These are phyloP conservation scores for Cutaneotrichosporon cyanovorans DNA, from an alignment of 1,284 basidiomycete species.

Conservation along the genomic window DNA sequence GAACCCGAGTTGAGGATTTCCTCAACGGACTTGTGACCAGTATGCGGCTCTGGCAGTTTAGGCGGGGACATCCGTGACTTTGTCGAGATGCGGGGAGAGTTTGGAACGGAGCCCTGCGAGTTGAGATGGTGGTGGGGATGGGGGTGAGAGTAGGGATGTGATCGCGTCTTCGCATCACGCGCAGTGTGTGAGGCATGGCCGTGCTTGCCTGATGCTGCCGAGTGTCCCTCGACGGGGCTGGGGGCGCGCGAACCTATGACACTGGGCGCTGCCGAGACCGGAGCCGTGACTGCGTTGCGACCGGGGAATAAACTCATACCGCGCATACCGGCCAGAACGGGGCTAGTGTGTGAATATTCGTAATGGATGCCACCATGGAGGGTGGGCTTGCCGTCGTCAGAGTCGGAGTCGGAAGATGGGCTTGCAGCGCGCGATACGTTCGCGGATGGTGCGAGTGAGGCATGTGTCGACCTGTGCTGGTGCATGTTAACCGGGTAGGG, in stretches of 20 bases:
- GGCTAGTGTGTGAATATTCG: constrained; percentile 34
- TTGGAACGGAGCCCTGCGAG: constrained; percentile 30
- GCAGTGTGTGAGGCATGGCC: constrained; percentile 40
- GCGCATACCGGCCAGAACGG: constrained; percentile 73
- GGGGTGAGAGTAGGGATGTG: constrained; percentile 38
- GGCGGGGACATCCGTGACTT: constrained; percentile 39
- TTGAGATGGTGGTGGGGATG: constrained; percentile 14
- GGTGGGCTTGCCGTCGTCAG: constrained; percentile 35
- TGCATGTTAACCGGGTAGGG: constrained; percentile 39
- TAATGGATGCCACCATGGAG: constrained; percentile 2
- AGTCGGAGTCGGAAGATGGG: constrained; percentile 39
- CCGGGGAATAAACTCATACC: constrained; percentile 47
- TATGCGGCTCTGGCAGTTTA: constrained; percentile 19
- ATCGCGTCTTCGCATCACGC: constrained; percentile 41
- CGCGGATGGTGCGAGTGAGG: constrained; percentile 27
- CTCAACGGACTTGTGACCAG: constrained; percentile 38
- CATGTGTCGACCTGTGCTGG: constrained; percentile 22
- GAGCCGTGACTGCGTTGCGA: constrained; percentile 38
- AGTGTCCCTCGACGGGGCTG: constrained; percentile 39
- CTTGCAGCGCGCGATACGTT: constrained; percentile 38
- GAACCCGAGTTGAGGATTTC: constrained; percentile 45
- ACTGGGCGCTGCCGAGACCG: constrained; percentile 35
- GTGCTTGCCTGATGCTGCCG: constrained; percentile 43
- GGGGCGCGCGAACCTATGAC: constrained; percentile 38
- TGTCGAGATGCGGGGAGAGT: constrained; percentile 32